These are phyloP conservation scores for Globisporangium megalacanthum DNA, from an alignment of 352 stramenopile species.

Conservation along the genomic window DNA sequence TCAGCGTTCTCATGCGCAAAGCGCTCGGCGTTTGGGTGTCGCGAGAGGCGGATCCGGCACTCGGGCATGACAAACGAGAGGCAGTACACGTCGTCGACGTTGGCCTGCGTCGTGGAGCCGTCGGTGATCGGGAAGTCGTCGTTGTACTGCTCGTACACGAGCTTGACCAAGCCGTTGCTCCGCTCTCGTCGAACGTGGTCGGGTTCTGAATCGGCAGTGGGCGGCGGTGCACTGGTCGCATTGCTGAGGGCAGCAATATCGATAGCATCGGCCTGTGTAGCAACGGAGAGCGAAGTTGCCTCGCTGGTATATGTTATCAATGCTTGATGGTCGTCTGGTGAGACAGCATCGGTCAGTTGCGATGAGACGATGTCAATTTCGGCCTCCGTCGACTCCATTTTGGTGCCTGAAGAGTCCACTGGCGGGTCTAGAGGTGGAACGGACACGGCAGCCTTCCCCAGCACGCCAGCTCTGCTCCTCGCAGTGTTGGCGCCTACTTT, in stretches of 20 bases:
- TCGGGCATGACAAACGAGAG: conserved; percentile 88
- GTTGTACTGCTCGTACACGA: conserved; percentile 88
- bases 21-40: conserved; percentile 36
- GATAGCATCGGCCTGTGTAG: neutral
- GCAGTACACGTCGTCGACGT: conserved; percentile 83
- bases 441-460: neutral
- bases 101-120: conserved; percentile 67
- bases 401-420: neutral
- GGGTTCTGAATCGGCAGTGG: conserved; percentile 16
- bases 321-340: neutral
- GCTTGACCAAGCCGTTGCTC: conserved; percentile 56
- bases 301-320: neutral
- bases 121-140: conserved; percentile 77
- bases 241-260: neutral
- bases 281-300: too few relatives aligned
- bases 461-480: neutral
- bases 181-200: conserved; percentile 33
- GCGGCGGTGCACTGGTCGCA: neutral
- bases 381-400: neutral
- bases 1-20: conserved; percentile 47
- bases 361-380: neutral
- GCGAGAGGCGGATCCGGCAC: conserved; percentile 70
- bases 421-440: neutral
- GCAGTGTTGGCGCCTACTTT: neutral
- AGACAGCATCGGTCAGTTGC: neutral